Evolutionary conservation across 805 yeast species (phyloP), one percentile per base, ranked within the genome.

Genomic region (Kregervanrija pseudodelftensis): DNA sequence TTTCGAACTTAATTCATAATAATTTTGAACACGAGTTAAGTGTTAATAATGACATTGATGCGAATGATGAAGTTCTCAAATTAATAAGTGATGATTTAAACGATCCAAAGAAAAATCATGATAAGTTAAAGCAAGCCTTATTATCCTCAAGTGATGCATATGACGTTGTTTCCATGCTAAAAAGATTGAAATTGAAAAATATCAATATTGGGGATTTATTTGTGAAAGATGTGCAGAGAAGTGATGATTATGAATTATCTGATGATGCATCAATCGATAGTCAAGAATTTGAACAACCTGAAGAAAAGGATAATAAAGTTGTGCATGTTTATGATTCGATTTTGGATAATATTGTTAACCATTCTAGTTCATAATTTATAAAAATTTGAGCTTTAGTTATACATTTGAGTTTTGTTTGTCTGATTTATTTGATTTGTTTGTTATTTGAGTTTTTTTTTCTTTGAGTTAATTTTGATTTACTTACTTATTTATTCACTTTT

Each of bases 271-370:
- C 48, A 5, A 45, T 45, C 28, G 48, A 45, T 37, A 45, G 48
- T 36, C 32, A 36, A 8, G 47, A 44, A 36, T 32, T 17, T 30
- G 44, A 31, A 3, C 11, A 30, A 5, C 11, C 30, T 2, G 35
- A 34, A 11, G 40, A 39, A n/a, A 32, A 17, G 1, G 40, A 49
- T 28, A 22, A 16, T 1, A 46, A 45, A 11, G 42, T 52, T 28
- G 22, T 45, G 15, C 39, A 49, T 39, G 52, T 56, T 13, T 60
- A 60, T 37, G 61, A 61, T 43, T 45, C 47, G 3, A 55, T 60
- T 32, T 44, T 61, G 32, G 48, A 46, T 10, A 61, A 61, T 36
- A 42, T 59, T 32, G 50, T 54, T 9, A 44, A 44, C 17, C 46
- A 42, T 11, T 40, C 28, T 22, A 22, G 28, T 22, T 22, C 7